A percentile compares a stretch with the other conserved stretches of the same genome.
Evolutionary conservation across 2,329 filamentous ascomycete genomes (phyloP).

Genomic region (Ilyonectria robusta): DNA sequence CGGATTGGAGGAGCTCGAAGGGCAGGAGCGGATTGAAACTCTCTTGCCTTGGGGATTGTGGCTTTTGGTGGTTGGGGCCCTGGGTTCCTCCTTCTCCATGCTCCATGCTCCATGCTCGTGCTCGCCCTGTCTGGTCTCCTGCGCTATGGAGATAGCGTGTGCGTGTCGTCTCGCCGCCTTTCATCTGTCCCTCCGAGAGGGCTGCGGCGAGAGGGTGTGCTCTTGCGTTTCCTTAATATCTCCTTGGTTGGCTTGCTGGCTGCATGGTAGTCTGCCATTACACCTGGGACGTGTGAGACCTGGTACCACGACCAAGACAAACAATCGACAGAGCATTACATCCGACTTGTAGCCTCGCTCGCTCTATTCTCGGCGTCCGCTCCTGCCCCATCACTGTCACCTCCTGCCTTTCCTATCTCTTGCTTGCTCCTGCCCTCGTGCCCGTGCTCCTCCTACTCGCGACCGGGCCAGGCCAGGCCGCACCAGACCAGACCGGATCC

Average conservation of each 20-base stretch:
- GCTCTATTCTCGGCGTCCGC: constrained; percentile 3
- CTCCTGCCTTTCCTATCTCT: constrained; percentile 1
- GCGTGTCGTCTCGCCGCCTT: background rate
- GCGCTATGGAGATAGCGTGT: constrained; percentile 11
- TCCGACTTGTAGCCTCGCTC: constrained; percentile 7
- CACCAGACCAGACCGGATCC: constrained; percentile 8
- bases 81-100: constrained; percentile 14
- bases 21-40: constrained; percentile 46
- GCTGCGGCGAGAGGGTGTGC: background rate
- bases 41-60: constrained; percentile 34
- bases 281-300: constrained; percentile 21
- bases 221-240: background rate
- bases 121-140: constrained; percentile 27
- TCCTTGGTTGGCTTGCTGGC: background rate
- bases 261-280: constrained; percentile 1
- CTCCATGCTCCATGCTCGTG: constrained; percentile 31
- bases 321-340: constrained; percentile 16
- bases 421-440: constrained; percentile 16
- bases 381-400: constrained; percentile 5
- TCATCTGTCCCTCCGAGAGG: background rate
- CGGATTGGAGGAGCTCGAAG: constrained; percentile 41
- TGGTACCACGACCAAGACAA: background rate
- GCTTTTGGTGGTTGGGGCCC: constrained; percentile 15
- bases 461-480: background rate
- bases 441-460: constrained; percentile 17